These are phyloP conservation scores for Lomentospora prolificans DNA, from an alignment of 2,329 filamentous ascomycete genomes.

Conservation along the genomic window DNA sequence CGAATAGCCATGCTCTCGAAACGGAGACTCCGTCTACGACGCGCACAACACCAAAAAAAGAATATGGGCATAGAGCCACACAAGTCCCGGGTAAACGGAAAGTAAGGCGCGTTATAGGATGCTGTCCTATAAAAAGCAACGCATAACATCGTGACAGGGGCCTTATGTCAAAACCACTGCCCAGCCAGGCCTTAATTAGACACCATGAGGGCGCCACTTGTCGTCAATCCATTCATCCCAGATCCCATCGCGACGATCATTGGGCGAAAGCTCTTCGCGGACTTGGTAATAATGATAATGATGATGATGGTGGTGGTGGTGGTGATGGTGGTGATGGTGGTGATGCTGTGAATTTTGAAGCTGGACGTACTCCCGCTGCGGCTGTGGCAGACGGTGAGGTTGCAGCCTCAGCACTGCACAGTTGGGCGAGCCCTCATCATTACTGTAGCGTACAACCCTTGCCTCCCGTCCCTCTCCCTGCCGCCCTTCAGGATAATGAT, in stretches of 20 bases:
- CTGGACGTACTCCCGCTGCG: not conserved
- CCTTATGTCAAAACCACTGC: not conserved
- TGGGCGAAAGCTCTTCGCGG: not conserved
- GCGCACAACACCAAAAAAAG: too few relatives aligned
- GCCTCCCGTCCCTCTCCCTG: not conserved
- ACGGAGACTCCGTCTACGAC: too few relatives aligned
- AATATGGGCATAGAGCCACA: not conserved
- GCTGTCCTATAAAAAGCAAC: too few relatives aligned
- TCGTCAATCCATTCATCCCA: conserved; percentile 7
- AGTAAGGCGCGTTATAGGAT: too few relatives aligned
- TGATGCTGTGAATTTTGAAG: not conserved
- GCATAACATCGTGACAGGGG: too few relatives aligned
- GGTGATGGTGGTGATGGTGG: not conserved
- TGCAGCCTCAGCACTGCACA: not conserved
- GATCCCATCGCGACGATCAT: not conserved
- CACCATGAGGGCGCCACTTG: too few relatives aligned
- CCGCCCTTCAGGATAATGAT: not conserved
- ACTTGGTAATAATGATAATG: conserved; percentile 16
- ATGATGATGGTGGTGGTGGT: conserved; percentile 4
- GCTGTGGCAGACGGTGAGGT: not conserved
- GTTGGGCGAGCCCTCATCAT: not conserved
- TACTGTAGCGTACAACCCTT: not conserved
- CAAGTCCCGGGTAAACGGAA: too few relatives aligned
- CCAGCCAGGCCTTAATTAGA: not conserved
- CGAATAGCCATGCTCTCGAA: too few relatives aligned